Base-by-base conservation (phyloP, 208 protist species). In the Tritrichomonas musculus region DNA sequence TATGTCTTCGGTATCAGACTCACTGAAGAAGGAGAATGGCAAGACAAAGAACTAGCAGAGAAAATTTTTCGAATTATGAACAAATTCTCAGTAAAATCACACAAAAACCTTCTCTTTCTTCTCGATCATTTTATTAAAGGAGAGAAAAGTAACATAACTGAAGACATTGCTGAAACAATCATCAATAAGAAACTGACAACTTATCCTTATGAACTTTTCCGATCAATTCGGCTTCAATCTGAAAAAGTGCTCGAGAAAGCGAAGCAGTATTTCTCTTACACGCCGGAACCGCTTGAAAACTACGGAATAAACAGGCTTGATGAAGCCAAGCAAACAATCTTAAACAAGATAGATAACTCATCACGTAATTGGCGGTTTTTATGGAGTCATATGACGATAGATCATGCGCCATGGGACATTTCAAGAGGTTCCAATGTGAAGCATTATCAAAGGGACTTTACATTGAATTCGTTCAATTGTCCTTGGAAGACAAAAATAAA, bases 371-470 rank as follows among this genome's bases (percentile, higher is more conserved):
- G 77, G 77, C 20, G 77, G 22, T 8, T 88, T 57, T 53, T 53
- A 88, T 88, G 77, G 77, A 41, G 27, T 39, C 77, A 88, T 20
- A 88, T 88, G 77, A 57, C 77, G 57, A 88, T n/a, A 41, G 77
- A 88, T 33, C 25, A 88, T 50, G 77, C 77, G 17, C 77, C 77
- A 22, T 88, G 77, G 77, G 77, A 57, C 17, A 0, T 49, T n/a
- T 33, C 20, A 20, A n/a, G 30, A n/a, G 25, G 5, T n/a, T n/a
- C 27, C 11, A 60, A 60, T 60, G 30, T n/a, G 27, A 53, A 88
- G 17, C 77, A 88, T 39, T 88, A 57, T 49, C 53, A 88, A 88
- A 25, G 25, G 20, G 47, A 30, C 5, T n/a, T n/a, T 33, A 57
- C 47, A 9, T 33, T 88, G 5, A 53, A 47, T n/a, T 11, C 20